phyloP scores from a whole-genome alignment of 805 yeast genomes.

The Yamadazyma takamatsuzukensis region DNA sequence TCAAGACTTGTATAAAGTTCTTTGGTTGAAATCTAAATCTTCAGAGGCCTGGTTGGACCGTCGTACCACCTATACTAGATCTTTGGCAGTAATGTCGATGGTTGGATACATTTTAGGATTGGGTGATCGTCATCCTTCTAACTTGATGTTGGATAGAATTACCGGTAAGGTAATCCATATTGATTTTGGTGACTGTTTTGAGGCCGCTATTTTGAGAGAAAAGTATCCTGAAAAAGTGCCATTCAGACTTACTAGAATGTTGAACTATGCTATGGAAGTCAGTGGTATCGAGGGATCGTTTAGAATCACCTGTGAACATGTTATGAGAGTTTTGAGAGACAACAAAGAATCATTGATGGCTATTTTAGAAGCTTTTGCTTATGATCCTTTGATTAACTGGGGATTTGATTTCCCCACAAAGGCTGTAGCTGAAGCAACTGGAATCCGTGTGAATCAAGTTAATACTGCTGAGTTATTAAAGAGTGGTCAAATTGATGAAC shows the following conservation, averaged over 20 bases:
- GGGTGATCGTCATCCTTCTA: slow-evolving; percentile 98
- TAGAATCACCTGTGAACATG: slow-evolving; percentile 94
- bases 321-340: slow-evolving; percentile 89
- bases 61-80: slow-evolving; percentile 92
- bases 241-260: slow-evolving; percentile 92
- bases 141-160: slow-evolving; percentile 87
- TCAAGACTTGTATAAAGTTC: slow-evolving; percentile 89
- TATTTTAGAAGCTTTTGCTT: slow-evolving; percentile 94
- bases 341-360: slow-evolving; percentile 98
- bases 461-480: slow-evolving; percentile 70
- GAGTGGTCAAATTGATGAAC: slow-evolving; percentile 71
- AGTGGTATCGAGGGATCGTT: slow-evolving; percentile 98
- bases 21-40: slow-evolving; percentile 94
- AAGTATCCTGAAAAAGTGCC: slow-evolving; percentile 99
- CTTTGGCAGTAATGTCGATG: slow-evolving; percentile 98
- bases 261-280: slow-evolving; percentile 98
- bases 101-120: slow-evolving; percentile 94
- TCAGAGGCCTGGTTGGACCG: slow-evolving; percentile 98
- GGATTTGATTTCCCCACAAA: slow-evolving; percentile 91
- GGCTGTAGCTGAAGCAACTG: slow-evolving; percentile 70
- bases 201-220: slow-evolving; percentile 93
- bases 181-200: slow-evolving; percentile 99
- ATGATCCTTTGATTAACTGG: slow-evolving; percentile 98
- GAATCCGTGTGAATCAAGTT: slow-evolving; percentile 61
- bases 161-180: slow-evolving; percentile 96